Conservation (phyloP, 768 basidiomycete genomes). For the Boletus rubropictus region DNA sequence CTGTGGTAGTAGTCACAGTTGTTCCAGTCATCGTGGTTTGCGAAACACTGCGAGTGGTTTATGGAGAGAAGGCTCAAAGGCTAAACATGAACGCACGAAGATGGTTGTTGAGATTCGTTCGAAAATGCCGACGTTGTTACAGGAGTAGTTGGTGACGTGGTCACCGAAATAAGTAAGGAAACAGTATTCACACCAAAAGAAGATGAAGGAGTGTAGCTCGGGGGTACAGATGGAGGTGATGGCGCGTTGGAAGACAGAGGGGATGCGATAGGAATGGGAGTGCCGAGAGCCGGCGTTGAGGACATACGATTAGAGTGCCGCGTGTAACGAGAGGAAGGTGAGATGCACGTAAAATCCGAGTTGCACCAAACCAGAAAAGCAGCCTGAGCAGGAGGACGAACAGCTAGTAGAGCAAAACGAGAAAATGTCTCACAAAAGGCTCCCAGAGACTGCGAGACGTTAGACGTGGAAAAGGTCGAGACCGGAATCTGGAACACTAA, state of each 20-base stretch:
- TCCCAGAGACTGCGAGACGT: not conserved
- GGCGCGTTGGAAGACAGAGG: slow-evolving; percentile 10
- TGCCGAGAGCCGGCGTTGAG: slow-evolving; percentile 12
- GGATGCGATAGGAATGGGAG: slow-evolving; percentile 5
- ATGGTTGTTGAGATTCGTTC: slow-evolving; percentile 8
- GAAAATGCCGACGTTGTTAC: slow-evolving; percentile 9
- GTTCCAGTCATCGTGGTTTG: slow-evolving; percentile 11
- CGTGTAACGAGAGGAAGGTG: slow-evolving; percentile 7
- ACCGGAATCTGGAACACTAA: not conserved
- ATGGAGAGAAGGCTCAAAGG: slow-evolving; percentile 5
- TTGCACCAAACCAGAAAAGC: slow-evolving; percentile 4
- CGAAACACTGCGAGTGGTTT: slow-evolving; percentile 15
- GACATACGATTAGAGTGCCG: slow-evolving; percentile 18
- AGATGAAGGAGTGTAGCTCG: slow-evolving; percentile 4
- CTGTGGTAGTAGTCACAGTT: slow-evolving; percentile 5
- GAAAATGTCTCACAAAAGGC: slow-evolving; percentile 4
- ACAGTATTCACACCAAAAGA: slow-evolving; percentile 11
- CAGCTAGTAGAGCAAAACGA: slow-evolving; percentile 3
- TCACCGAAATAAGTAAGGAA: slow-evolving; percentile 22
- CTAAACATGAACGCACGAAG: slow-evolving; percentile 22
- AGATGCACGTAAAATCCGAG: slow-evolving; percentile 5
- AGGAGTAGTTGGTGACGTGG: slow-evolving; percentile 14
- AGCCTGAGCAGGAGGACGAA: not conserved
- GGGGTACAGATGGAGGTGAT: slow-evolving; percentile 4
- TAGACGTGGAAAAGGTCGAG: slow-evolving; percentile 1